A percentile compares a stretch with the other conserved stretches of the same genome.
phyloP scores from a whole-genome alignment of 2,329 filamentous ascomycete species.

The Colletotrichum costaricense region DNA sequence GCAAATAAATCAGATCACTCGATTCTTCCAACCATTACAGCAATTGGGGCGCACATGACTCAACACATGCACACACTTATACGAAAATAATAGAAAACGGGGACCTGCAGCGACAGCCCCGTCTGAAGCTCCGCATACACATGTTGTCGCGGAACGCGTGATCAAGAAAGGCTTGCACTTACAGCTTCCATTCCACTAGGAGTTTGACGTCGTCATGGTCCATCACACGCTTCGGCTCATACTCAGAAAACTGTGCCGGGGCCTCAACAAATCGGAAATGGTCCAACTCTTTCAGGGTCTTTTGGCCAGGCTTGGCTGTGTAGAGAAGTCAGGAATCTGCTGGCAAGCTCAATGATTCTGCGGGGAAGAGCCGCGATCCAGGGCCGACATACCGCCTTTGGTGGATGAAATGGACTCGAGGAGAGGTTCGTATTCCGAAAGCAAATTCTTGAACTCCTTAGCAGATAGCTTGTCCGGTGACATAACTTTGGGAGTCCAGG shows the following conservation, averaged over 20 bases:
- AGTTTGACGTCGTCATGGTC: constrained; percentile 66
- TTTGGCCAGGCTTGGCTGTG: constrained; percentile 60
- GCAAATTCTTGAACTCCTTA: constrained; percentile 47
- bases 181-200: constrained; percentile 80
- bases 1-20: not conserved
- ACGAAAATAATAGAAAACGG: not conserved
- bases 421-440: constrained; percentile 53
- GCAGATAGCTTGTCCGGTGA: constrained; percentile 41
- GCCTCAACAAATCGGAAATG: constrained; percentile 68
- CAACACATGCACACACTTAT: not conserved
- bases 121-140: not conserved
- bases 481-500: not conserved
- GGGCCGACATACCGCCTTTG: constrained; percentile 54
- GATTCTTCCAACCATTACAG: not conserved
- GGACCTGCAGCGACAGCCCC: not conserved
- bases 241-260: constrained; percentile 55
- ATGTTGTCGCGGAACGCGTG: not conserved
- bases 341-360: constrained; percentile 26
- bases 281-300: constrained; percentile 68
- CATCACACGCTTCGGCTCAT: constrained; percentile 53
- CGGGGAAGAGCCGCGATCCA: constrained; percentile 6
- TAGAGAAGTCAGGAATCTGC: constrained; percentile 12
- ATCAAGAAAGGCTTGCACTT: constrained; percentile 44
- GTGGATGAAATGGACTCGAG: constrained; percentile 56
- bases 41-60: not conserved